Percentiles rank a stretch among this genome's conserved stretches.
Evolutionary conservation across 1,139 yeast species (phyloP).

Genomic region (Protomyces inundatus): DNA sequence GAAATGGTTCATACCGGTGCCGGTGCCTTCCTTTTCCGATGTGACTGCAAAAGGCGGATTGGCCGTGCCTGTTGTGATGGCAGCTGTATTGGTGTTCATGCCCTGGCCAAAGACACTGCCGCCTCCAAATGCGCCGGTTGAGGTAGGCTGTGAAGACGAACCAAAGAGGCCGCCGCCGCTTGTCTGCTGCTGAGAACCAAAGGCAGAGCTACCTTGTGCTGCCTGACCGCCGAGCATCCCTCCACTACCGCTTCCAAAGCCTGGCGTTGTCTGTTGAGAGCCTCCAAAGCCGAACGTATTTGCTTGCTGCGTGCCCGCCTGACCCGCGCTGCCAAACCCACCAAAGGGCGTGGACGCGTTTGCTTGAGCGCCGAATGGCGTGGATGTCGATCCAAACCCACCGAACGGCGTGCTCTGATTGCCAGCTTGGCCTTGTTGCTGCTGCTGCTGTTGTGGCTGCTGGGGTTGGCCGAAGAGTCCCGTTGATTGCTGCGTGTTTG

Average conservation of each 20-base stretch:
- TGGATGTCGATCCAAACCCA: slow-evolving; percentile 31
- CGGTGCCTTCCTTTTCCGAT: slow-evolving; percentile 67
- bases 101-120: slow-evolving; percentile 34
- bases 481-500: neutral
- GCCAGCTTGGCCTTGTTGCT: neutral
- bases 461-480: neutral
- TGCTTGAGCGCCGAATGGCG: slow-evolving; percentile 37
- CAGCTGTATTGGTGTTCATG: slow-evolving; percentile 4
- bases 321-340: slow-evolving; percentile 31
- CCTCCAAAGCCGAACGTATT: slow-evolving; percentile 38
- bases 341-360: slow-evolving; percentile 24
- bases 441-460: neutral
- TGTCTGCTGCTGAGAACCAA: slow-evolving; percentile 32
- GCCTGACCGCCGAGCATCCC: slow-evolving; percentile 40
- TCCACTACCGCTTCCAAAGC: slow-evolving; percentile 26
- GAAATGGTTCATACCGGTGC: slow-evolving; percentile 50
- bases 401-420: slow-evolving; percentile 25
- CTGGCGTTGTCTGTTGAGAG: slow-evolving; percentile 22
- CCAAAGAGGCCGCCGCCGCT: slow-evolving; percentile 22
- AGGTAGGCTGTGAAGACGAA: slow-evolving; percentile 4
- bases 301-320: slow-evolving; percentile 25
- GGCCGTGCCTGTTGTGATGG: slow-evolving; percentile 32
- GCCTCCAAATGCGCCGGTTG: slow-evolving; percentile 26
- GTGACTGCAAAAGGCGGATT: slow-evolving; percentile 43
- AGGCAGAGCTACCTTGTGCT: slow-evolving; percentile 27